Base-by-base conservation (phyloP, 1,284 basidiomycete species). In the Leccinum fallax region DNA sequence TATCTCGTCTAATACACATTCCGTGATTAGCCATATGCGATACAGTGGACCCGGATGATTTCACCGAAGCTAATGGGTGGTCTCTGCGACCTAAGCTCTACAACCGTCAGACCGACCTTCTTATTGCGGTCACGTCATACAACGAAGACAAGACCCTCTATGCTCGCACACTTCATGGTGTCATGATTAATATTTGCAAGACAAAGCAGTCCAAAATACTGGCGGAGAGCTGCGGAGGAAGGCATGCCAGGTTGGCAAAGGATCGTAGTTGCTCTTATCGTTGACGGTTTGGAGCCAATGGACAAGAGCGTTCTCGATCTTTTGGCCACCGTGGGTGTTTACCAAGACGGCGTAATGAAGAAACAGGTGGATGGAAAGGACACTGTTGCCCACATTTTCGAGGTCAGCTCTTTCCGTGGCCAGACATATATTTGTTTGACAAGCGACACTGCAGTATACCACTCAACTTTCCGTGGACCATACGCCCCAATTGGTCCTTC, bases 321-420 rank as follows among this genome's bases (percentile, higher is more conserved):
- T 61, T 80, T 96, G 58, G 93, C 93, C 1, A 95, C 94, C 2
- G 83, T 95, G 24, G 94, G 94, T 53, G 89, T 94, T 3, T 95
- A 95, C 71, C 94, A 96, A 76, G 94, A 95, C 76, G 96, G 95
- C 72, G 83, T 98, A 66, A 96, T 98, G 93, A 98, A 98, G 80
- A 96, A 96, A 76, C 85, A 92, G 66, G 82, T 92, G 56, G 95
- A 98, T 72, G 94, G 87, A 54, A 97, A 97, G 76, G 91, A 96
- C 63, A 97, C 94, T 8, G 92, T 97, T 19, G 92, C 87, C 7
- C 93, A 95, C 71, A 92, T 95, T 62, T 95, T 96, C 69, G 94
- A 96, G 86, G 92, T 91, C 56, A 55, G 77, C 59, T 43, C 10
- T 57, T 57, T 36, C 63, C 53, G 51, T 21, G n/a, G 40, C 57